Base-by-base conservation (phyloP, 2,329 filamentous ascomycete species). In the Arthrobotrys conoides region DNA sequence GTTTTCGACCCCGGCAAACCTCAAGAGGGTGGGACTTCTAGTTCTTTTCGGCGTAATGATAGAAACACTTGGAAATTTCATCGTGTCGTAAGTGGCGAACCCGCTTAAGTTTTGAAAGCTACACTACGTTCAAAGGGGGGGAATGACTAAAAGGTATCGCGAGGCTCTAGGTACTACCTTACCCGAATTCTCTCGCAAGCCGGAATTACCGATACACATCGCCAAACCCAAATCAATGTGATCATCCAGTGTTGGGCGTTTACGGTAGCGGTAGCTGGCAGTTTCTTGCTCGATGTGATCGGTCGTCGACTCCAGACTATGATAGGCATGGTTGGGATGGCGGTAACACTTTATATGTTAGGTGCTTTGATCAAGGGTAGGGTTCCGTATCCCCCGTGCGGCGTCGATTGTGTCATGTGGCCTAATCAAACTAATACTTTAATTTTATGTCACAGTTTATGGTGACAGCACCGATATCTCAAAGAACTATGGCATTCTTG, bases 401-500 rank as follows among this genome's bases (percentile, higher is more conserved):
- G 41, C 14, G 3, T n/a, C 41, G n/a, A n/a, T n/a, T n/a, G n/a
- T n/a, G n/a, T n/a, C n/a, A n/a, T n/a, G n/a, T n/a, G n/a, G n/a
- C n/a, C n/a, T n/a, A n/a, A n/a, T n/a, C n/a, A n/a, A n/a, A n/a
- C n/a, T n/a, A n/a, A n/a, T n/a, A n/a, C n/a, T n/a, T n/a, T n/a
- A n/a, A n/a, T n/a, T n/a, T n/a, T n/a, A n/a, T n/a, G n/a, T n/a
- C n/a, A 33, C 76, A 53, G 82, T 80, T 0, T 85, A 84, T 59
- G 84, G 85, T 80, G 82, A 66, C 12, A 84, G 83, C 38, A 83
- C 81, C 0, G 83, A 86, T 76, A 83, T 81, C 5, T 83, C 84
- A 5, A 85, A 83, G 18, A 83, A 86, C 22, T 87, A 86, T 68
- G 84, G 84, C 22, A 85, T 84, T 0, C 84, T 84, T 20, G 83